Percentiles rank a stretch among this genome's conserved stretches.
Conservation (phyloP, 306 rosid species). For the Phaseolus lunatus region DNA sequence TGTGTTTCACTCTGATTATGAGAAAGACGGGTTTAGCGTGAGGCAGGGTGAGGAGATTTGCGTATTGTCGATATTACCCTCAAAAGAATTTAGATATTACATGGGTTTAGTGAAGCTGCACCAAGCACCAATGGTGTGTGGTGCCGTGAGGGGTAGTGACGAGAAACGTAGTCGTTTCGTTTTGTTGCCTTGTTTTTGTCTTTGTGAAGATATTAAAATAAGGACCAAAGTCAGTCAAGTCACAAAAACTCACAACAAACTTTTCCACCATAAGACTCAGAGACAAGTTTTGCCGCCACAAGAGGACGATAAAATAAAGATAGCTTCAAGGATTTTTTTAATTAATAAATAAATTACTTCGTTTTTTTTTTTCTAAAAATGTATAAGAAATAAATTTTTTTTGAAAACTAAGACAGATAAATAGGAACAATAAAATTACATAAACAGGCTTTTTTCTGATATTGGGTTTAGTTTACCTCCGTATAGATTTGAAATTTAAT, state of each 20-base stretch:
- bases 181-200: not conserved
- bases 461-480: no score
- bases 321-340: not conserved
- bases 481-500: no score
- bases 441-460: no score
- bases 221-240: constrained; percentile 19
- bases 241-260: constrained; percentile 1
- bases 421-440: no score
- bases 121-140: not conserved
- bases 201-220: not conserved
- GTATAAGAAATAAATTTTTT: no score
- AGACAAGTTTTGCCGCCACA: not conserved
- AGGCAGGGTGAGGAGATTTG: not conserved
- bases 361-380: no score
- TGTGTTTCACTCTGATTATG: not conserved
- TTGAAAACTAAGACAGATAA: no score
- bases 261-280: not conserved
- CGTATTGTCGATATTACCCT: constrained; percentile 21
- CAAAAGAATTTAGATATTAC: constrained; percentile 37
- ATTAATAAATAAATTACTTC: not conserved
- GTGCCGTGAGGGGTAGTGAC: constrained; percentile 18
- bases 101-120: not conserved
- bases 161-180: no score
- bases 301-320: no score
- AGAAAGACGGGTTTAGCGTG: not conserved